phyloP scores from a whole-genome alignment of 2,329 filamentous ascomycete species.

The Clarireedia homoeocarpa region DNA sequence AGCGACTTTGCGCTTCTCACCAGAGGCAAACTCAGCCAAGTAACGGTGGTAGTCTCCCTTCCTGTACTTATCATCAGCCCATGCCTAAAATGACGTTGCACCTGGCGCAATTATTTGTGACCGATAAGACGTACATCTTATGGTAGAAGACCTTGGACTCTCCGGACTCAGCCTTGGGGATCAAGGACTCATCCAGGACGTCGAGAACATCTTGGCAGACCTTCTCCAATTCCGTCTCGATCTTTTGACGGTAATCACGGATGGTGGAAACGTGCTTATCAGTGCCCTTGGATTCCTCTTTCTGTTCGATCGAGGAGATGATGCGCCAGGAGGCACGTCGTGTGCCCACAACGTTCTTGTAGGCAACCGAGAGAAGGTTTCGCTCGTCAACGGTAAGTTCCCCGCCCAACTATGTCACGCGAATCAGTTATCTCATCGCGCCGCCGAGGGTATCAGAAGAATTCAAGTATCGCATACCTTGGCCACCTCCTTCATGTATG shows the following conservation, averaged over 20 bases:
- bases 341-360: slow-evolving; percentile 99
- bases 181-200: slow-evolving; percentile 86
- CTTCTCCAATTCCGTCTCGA: slow-evolving; percentile 93
- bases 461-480: slow-evolving; percentile 49
- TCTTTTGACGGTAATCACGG: slow-evolving; percentile 97
- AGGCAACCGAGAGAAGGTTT: slow-evolving; percentile 96
- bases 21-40: slow-evolving; percentile 85
- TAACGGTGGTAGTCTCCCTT: slow-evolving; percentile 98
- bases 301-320: slow-evolving; percentile 99
- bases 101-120: slow-evolving; percentile 3
- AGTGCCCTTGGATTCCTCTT: slow-evolving; percentile 98
- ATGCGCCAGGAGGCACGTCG: slow-evolving; percentile 98
- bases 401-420: slow-evolving; percentile 44
- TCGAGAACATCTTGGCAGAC: slow-evolving; percentile 97
- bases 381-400: slow-evolving; percentile 94
- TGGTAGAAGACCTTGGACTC: slow-evolving; percentile 99
- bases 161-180: slow-evolving; percentile 91
- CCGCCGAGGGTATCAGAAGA: slow-evolving; percentile 14
- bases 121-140: slow-evolving; percentile 75
- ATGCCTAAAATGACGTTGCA: slow-evolving; percentile 13
- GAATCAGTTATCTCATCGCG: slow-evolving; percentile 17
- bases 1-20: slow-evolving; percentile 85
- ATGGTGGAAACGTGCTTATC: slow-evolving; percentile 92
- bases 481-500: slow-evolving; percentile 99
- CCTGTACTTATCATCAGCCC: slow-evolving; percentile 41